Evolutionary conservation across 441 rosid species (phyloP).

Genomic region (Viola pubescens): DNA sequence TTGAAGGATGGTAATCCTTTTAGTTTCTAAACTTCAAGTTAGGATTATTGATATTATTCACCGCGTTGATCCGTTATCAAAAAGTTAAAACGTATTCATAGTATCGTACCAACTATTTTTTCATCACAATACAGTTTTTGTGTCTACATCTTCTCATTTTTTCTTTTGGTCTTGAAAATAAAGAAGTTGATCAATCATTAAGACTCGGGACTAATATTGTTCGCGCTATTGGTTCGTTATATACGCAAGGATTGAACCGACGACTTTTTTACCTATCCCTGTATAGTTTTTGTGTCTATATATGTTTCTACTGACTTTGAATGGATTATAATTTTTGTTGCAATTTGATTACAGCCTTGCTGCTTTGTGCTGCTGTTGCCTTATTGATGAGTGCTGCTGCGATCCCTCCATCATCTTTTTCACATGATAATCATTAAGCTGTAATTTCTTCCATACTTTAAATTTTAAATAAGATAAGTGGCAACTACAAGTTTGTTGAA

Average conservation of each 20-base stretch:
- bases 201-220: too few species aligned
- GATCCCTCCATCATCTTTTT: constrained; percentile 53
- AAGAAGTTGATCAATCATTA: too few species aligned
- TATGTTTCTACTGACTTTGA: not conserved
- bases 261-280: not conserved
- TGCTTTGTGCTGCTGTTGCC: constrained; percentile 33
- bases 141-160: not conserved
- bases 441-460: too few species aligned
- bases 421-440: not conserved
- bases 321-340: not conserved
- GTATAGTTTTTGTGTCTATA: not conserved
- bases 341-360: constrained; percentile 36
- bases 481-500: too few species aligned
- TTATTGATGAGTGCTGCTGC: constrained; percentile 34
- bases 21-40: too few species aligned
- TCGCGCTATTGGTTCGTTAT: too few species aligned
- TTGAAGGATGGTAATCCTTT: constrained; percentile 55
- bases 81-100: too few species aligned
- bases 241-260: too few species aligned
- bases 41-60: too few species aligned
- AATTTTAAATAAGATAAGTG: too few species aligned
- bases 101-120: too few species aligned
- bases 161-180: not conserved
- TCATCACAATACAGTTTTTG: not conserved
- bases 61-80: too few species aligned